Evolutionary conservation across 2,329 filamentous ascomycete species (phyloP).

Genomic region (Trichoderma oligosporum): DNA sequence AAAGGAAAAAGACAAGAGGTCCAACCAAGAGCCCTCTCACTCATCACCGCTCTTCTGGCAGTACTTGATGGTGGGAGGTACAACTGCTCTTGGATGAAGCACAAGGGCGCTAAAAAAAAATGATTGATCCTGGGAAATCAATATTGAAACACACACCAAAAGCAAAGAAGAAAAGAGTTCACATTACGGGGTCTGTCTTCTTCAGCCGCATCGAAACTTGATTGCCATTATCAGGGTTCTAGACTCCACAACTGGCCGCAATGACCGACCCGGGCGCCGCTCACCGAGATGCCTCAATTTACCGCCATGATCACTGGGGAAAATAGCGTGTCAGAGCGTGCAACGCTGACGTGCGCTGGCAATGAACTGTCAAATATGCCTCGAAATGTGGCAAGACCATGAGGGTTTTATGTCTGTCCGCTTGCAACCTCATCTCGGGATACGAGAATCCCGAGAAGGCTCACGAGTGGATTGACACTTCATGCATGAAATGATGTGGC

Average conservation of each 20-base stretch:
- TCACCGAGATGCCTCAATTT: conserved; percentile 18
- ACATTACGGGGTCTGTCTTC: no score
- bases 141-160: not conserved
- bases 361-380: conserved; percentile 17
- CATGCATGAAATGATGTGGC: conserved; percentile 4
- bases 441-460: conserved; percentile 6
- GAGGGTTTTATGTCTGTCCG: not conserved
- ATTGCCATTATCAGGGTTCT: not conserved
- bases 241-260: not conserved
- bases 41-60: not conserved
- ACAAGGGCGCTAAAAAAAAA: not conserved
- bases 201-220: not conserved
- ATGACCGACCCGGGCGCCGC: conserved; percentile 5
- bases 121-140: not conserved
- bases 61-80: not conserved
- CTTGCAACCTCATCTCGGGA: conserved; percentile 13
- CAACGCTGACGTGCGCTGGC: conserved; percentile 16
- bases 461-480: not conserved
- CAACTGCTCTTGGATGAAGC: not conserved
- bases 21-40: not conserved
- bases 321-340: conserved; percentile 7
- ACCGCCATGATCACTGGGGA: conserved; percentile 13
- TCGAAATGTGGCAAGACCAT: conserved; percentile 16
- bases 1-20: not conserved
- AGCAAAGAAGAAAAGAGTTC: not conserved